Evolutionary conservation across 2,329 filamentous ascomycete genomes (phyloP).

Genomic region (Macroventuria anomochaeta): DNA sequence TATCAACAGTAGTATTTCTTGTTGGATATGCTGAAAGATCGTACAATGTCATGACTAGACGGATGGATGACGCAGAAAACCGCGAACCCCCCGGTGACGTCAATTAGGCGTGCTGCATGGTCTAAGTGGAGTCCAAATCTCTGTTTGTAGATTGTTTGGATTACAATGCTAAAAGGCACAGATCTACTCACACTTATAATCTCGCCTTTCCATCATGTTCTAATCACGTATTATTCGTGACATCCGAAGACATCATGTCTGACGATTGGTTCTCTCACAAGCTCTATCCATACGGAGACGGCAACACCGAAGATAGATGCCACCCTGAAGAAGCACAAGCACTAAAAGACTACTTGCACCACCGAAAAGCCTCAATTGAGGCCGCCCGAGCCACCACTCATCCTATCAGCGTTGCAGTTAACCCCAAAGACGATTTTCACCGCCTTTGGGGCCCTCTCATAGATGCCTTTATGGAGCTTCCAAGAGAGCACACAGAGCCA

Average conservation of each 20-base stretch:
- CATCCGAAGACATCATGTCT: not conserved
- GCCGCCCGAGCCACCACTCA: constrained; percentile 17
- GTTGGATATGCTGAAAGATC: too few relatives aligned
- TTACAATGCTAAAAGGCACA: too few relatives aligned
- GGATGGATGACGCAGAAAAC: not conserved
- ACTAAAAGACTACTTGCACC: constrained; percentile 14
- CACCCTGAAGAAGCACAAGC: constrained; percentile 18
- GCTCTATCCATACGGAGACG: constrained; percentile 12
- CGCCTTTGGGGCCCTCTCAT: constrained; percentile 7
- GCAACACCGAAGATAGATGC: constrained; percentile 10
- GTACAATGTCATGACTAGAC: too few relatives aligned
- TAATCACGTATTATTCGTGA: too few relatives aligned
- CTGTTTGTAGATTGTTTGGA: too few relatives aligned
- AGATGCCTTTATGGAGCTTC: constrained; percentile 16
- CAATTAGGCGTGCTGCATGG: not conserved
- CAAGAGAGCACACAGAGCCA: not conserved
- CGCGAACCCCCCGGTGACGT: not conserved
- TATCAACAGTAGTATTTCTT: too few relatives aligned
- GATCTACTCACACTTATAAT: too few relatives aligned
- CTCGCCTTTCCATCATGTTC: too few relatives aligned
- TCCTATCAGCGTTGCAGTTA: not conserved
- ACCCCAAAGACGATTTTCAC: not conserved
- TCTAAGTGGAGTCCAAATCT: too few relatives aligned
- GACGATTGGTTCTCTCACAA: constrained; percentile 15
- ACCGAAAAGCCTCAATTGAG: constrained; percentile 2